phyloP scores from a whole-genome alignment of 139 green algal species.

The Ulvella scutata region DNA sequence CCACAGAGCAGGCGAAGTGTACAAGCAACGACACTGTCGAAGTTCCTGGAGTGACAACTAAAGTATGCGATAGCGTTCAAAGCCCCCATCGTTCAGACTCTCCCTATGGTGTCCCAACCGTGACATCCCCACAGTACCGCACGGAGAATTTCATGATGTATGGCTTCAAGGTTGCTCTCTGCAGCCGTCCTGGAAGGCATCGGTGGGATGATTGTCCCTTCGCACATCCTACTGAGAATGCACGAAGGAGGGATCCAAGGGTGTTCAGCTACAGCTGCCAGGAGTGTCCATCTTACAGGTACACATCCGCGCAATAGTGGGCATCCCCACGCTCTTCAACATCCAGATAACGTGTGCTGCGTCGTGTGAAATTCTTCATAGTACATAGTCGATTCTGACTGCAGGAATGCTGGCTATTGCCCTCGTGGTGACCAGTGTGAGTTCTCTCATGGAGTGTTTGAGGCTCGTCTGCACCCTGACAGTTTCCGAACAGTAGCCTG shows the following conservation, averaged over 20 bases:
- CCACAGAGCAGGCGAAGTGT: not conserved
- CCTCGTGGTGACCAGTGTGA: constrained; percentile 54
- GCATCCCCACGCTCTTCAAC: not conserved
- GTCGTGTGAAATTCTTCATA: not conserved
- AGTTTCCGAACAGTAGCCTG: constrained; percentile 76
- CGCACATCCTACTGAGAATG: constrained; percentile 92
- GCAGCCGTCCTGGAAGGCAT: not conserved
- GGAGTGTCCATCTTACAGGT: constrained; percentile 82
- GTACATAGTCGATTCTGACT: not conserved
- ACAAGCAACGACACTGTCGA: not conserved
- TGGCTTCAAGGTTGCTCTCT: not conserved
- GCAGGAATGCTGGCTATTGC: constrained; percentile 30
- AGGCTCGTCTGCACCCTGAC: constrained; percentile 76
- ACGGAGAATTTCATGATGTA: constrained; percentile 4
- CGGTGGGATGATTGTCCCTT: constrained; percentile 66
- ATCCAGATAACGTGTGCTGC: not conserved
- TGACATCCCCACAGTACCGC: not conserved
- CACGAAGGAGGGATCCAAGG: constrained; percentile 73
- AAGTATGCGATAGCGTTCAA: no score
- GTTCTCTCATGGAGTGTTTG: constrained; percentile 82
- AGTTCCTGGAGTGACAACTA: not conserved
- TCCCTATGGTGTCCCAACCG: no score
- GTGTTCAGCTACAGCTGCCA: constrained; percentile 70
- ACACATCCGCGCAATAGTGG: no score
- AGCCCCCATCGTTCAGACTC: no score